These are phyloP conservation scores for Microsporum audouinii DNA, from an alignment of 2,329 filamentous ascomycete genomes.

Conservation along the genomic window DNA sequence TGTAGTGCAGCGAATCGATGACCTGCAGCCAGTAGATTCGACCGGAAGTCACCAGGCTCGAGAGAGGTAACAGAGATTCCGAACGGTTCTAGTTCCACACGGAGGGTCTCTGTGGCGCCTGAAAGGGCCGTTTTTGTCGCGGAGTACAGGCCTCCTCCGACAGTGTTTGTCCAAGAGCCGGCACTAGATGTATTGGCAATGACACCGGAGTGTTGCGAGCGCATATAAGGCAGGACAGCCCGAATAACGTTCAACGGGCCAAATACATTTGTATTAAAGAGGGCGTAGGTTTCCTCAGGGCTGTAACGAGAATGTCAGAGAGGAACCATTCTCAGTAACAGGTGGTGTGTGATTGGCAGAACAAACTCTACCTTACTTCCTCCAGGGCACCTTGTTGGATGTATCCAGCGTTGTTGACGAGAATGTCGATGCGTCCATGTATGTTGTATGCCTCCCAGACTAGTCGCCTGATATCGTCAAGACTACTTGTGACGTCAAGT, in stretches of 20 bases:
- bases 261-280: conserved; percentile 31
- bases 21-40: conserved; percentile 11
- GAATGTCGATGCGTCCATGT: conserved; percentile 23
- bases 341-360: not conserved
- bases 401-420: conserved; percentile 28
- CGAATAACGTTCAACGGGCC: conserved; percentile 28
- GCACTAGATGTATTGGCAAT: conserved; percentile 30
- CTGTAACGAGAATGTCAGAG: conserved; percentile 7
- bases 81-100: conserved; percentile 12
- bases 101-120: conserved; percentile 16
- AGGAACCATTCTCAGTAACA: not conserved
- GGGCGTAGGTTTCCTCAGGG: conserved; percentile 16
- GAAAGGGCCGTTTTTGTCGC: conserved; percentile 28
- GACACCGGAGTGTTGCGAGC: conserved; percentile 21
- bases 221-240: conserved; percentile 29
- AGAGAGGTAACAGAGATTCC: conserved; percentile 13
- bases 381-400: conserved; percentile 21
- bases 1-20: conserved; percentile 11
- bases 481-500: conserved; percentile 19
- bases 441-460: conserved; percentile 15
- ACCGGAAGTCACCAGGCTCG: conserved; percentile 16
- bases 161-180: conserved; percentile 19
- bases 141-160: conserved; percentile 24
- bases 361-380: conserved; percentile 17
- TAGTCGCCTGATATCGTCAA: conserved; percentile 15